Percentiles rank a stretch among this genome's conserved stretches.
Conservation (phyloP, 2,329 filamentous ascomycete species). For the Aspergillus nomiae region DNA sequence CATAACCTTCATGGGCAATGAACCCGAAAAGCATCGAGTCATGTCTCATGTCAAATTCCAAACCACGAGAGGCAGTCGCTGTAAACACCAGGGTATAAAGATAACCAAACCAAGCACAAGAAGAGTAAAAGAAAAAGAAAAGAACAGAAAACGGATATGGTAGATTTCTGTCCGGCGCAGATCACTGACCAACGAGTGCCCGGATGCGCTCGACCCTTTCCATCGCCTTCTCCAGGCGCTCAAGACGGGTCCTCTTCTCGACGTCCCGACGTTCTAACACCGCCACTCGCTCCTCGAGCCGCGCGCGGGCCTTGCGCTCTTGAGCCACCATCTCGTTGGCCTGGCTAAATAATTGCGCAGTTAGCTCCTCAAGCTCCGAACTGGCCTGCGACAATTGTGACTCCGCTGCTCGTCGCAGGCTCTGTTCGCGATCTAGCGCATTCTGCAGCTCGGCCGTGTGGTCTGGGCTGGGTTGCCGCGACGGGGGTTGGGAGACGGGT, state of each 20-base stretch:
- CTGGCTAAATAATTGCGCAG: constrained; percentile 61
- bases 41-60: constrained; percentile 18
- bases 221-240: constrained; percentile 59
- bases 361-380: constrained; percentile 63
- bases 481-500: constrained; percentile 21
- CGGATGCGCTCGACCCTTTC: constrained; percentile 60
- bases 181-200: constrained; percentile 50
- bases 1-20: constrained; percentile 13
- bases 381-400: constrained; percentile 56
- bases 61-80: constrained; percentile 2
- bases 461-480: constrained; percentile 27
- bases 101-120: background rate
- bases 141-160: background rate
- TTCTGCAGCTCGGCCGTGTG: constrained; percentile 51
- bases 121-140: constrained; percentile 1
- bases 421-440: constrained; percentile 57
- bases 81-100: constrained; percentile 7
- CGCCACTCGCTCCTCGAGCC: constrained; percentile 50
- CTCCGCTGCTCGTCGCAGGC: constrained; percentile 60
- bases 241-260: constrained; percentile 55
- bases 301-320: constrained; percentile 61
- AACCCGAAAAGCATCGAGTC: constrained; percentile 12
- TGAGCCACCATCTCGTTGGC: constrained; percentile 68
- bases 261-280: constrained; percentile 48
- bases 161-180: constrained; percentile 3